These are phyloP conservation scores for Lolium perenne DNA, from an alignment of 176 grass and related monocot genomes.

Conservation along the genomic window DNA sequence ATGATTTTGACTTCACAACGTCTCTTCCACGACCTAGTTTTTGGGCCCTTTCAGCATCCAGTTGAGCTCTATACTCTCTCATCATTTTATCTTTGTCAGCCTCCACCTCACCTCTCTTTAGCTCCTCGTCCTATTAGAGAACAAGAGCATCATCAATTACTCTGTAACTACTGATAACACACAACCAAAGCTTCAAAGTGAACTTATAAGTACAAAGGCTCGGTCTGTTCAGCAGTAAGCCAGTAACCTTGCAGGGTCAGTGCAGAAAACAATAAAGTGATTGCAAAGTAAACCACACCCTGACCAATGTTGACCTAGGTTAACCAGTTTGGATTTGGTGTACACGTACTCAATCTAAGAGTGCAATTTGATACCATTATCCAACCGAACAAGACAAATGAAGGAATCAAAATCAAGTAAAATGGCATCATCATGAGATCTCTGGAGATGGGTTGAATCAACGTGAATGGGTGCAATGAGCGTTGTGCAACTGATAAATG, in stretches of 20 bases:
- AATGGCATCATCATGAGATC: neutral
- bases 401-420: constrained; percentile 15
- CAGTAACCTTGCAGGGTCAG: neutral
- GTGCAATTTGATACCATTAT: neutral
- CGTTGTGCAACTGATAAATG: neutral
- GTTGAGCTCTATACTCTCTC: constrained; percentile 99
- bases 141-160: constrained; percentile 20
- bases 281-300: constrained; percentile 14
- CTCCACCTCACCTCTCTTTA: constrained; percentile 91
- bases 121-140: constrained; percentile 84
- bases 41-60: constrained; percentile 92
- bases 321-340: neutral
- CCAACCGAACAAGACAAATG: neutral
- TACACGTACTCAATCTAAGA: neutral
- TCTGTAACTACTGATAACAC: neutral
- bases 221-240: neutral
- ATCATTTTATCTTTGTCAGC: constrained; percentile 99
- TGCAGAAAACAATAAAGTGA: neutral
- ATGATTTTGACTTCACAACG: constrained; percentile 59
- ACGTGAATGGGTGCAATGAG: neutral
- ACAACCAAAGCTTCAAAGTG: neutral
- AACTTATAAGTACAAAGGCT: neutral
- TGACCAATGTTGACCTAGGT: neutral
- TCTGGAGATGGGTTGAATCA: neutral
- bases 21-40: constrained; percentile 81